Conservation (phyloP, 441 rosid genomes). For the Arabidopsis hybrid region DNA sequence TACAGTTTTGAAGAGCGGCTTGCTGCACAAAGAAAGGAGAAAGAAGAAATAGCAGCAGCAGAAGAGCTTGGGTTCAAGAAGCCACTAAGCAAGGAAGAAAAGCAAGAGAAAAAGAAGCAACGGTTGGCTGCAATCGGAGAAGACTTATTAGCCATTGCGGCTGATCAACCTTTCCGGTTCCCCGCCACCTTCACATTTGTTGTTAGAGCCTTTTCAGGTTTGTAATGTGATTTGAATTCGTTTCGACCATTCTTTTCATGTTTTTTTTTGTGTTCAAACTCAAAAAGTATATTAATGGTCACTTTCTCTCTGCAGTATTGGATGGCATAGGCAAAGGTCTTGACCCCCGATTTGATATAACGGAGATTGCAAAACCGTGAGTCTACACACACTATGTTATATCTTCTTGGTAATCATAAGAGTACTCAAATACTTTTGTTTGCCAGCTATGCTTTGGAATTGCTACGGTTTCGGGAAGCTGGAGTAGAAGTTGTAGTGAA, state of each 20-base stretch:
- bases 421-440: slow-evolving; percentile 40
- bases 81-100: slow-evolving; percentile 89
- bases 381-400: slow-evolving; percentile 39
- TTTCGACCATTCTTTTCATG: slow-evolving; percentile 21
- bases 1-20: slow-evolving; percentile 97
- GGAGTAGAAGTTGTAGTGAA: slow-evolving; percentile 93
- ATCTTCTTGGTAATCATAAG: slow-evolving; percentile 26
- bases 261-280: slow-evolving; percentile 16
- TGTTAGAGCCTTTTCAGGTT: slow-evolving; percentile 99
- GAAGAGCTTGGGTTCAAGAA: slow-evolving; percentile 90
- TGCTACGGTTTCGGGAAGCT: slow-evolving; percentile 92
- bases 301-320: slow-evolving; percentile 63
- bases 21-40: slow-evolving; percentile 88
- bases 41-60: slow-evolving; percentile 80
- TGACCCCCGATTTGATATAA: slow-evolving; percentile 97
- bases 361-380: slow-evolving; percentile 99
- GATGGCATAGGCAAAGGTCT: slow-evolving; percentile 99
- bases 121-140: slow-evolving; percentile 99
- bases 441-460: slow-evolving; percentile 89
- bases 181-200: slow-evolving; percentile 99
- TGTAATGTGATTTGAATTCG: background rate
- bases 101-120: slow-evolving; percentile 93
- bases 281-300: slow-evolving; percentile 10
- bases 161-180: slow-evolving; percentile 98
- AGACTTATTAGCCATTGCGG: slow-evolving; percentile 94